Conservation (phyloP, 2,329 filamentous ascomycete species). For the Fusarium sp. region DNA sequence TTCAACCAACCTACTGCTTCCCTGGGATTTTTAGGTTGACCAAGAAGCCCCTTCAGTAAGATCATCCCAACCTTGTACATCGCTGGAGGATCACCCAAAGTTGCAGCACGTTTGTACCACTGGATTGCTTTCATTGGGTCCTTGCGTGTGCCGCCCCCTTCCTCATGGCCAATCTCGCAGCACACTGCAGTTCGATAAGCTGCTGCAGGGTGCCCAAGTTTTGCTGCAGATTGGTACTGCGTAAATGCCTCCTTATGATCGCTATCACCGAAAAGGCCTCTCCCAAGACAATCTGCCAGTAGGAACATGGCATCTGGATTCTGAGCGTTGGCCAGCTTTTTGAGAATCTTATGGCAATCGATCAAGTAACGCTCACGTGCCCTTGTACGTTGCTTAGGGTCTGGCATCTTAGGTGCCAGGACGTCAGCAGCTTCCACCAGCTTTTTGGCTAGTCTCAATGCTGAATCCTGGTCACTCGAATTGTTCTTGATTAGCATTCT, state of each 20-base stretch:
- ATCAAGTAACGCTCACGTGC: constrained; percentile 84
- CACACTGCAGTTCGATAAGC: constrained; percentile 97
- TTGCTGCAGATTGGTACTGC: constrained; percentile 93
- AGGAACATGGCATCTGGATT: constrained; percentile 94
- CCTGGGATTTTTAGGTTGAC: constrained; percentile 82
- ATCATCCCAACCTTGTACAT: constrained; percentile 99
- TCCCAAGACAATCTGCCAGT: constrained; percentile 88
- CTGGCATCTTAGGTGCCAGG: constrained; percentile 73
- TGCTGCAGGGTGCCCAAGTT: constrained; percentile 84
- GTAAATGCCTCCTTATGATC: constrained; percentile 94
- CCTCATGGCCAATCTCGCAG: constrained; percentile 95
- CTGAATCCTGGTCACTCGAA: constrained; percentile 77
- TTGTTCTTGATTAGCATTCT: constrained; percentile 77
- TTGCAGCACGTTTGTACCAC: constrained; percentile 96
- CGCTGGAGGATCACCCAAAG: constrained; percentile 88
- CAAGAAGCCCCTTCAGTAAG: constrained; percentile 90
- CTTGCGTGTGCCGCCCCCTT: constrained; percentile 90
- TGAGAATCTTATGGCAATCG: constrained; percentile 91
- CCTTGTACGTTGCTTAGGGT: constrained; percentile 79
- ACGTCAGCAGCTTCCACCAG: constrained; percentile 86
- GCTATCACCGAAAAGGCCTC: constrained; percentile 81
- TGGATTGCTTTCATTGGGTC: constrained; percentile 96
- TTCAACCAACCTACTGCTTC: constrained; percentile 95
- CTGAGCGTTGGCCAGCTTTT: constrained; percentile 81
- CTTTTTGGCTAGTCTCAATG: constrained; percentile 82